Percentiles rank a stretch among this genome's conserved stretches.
Conservation (phyloP, 257 asterid genomes). For the Penstemon newberryi region DNA sequence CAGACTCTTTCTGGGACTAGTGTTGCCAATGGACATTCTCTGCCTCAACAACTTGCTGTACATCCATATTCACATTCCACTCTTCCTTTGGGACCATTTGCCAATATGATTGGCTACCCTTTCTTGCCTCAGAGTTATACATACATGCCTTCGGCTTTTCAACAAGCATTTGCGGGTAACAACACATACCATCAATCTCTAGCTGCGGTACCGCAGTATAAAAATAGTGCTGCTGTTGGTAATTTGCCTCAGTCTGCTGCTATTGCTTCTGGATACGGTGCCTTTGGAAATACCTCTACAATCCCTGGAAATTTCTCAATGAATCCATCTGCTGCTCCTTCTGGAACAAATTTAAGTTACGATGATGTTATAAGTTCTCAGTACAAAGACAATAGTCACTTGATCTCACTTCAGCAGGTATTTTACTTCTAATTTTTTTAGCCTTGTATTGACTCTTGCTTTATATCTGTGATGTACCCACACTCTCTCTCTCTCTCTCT, state of each 20-base stretch:
- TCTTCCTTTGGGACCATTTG: slow-evolving; percentile 74
- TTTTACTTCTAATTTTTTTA: background rate
- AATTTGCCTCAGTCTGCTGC: slow-evolving; percentile 59
- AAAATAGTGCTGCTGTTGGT: slow-evolving; percentile 47
- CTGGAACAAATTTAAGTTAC: slow-evolving; percentile 66
- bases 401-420: slow-evolving; percentile 90
- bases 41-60: slow-evolving; percentile 72
- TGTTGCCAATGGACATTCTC: slow-evolving; percentile 75
- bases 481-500: background rate
- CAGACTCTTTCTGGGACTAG: slow-evolving; percentile 59
- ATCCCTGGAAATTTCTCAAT: slow-evolving; percentile 52
- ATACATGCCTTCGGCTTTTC: slow-evolving; percentile 85
- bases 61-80: slow-evolving; percentile 88
- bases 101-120: slow-evolving; percentile 86
- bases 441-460: background rate
- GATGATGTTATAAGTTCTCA: slow-evolving; percentile 82
- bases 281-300: slow-evolving; percentile 40
- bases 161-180: slow-evolving; percentile 84
- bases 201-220: slow-evolving; percentile 75
- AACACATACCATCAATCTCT: slow-evolving; percentile 74
- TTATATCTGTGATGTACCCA: background rate
- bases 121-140: slow-evolving; percentile 80
- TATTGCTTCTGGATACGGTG: slow-evolving; percentile 55
- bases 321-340: slow-evolving; percentile 70
- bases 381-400: slow-evolving; percentile 75